Conservation (phyloP, 78 protist genomes). For the Chrysochromulina tobinii region DNA sequence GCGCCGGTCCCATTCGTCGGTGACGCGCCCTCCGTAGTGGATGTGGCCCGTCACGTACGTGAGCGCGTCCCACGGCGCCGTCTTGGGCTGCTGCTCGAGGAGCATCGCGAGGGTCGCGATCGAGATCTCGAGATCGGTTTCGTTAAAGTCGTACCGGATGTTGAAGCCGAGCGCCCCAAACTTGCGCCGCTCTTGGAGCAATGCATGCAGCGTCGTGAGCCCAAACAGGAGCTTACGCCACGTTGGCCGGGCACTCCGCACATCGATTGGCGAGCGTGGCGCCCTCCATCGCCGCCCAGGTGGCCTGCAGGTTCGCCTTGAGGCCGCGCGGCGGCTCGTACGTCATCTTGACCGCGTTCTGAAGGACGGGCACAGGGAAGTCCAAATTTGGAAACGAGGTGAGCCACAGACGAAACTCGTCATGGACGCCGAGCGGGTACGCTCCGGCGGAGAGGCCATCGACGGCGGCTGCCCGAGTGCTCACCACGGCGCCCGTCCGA, state of each 20-base stretch:
- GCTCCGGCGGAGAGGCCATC: constrained; percentile 25
- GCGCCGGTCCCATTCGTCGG: constrained; percentile 78
- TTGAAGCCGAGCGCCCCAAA: constrained; percentile 87
- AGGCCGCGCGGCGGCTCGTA: constrained; percentile 86
- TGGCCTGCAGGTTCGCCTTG: constrained; percentile 55
- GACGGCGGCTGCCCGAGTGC: too few relatives aligned
- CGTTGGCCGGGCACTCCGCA: not conserved
- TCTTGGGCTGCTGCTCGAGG: constrained; percentile 12
- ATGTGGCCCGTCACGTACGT: constrained; percentile 52
- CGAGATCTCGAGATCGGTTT: constrained; percentile 64
- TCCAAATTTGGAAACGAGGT: constrained; percentile 63
- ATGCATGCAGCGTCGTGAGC: constrained; percentile 77
- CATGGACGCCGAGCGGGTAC: constrained; percentile 39
- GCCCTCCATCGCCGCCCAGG: not conserved
- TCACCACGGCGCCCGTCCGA: too few relatives aligned
- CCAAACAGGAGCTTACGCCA: constrained; percentile 69
- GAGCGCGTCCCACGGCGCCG: constrained; percentile 56
- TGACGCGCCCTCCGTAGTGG: constrained; percentile 83
- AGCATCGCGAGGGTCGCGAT: constrained; percentile 37
- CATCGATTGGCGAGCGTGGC: not conserved
- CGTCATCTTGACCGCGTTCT: constrained; percentile 78
- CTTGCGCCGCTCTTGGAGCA: constrained; percentile 71
- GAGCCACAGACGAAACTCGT: constrained; percentile 81
- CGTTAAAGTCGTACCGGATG: constrained; percentile 81
- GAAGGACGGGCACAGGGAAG: constrained; percentile 79